A percentile compares a stretch with the other conserved stretches of the same genome.
Conservation (phyloP, 83 land plant genomes). For the Diphasiastrum complanatum region DNA sequence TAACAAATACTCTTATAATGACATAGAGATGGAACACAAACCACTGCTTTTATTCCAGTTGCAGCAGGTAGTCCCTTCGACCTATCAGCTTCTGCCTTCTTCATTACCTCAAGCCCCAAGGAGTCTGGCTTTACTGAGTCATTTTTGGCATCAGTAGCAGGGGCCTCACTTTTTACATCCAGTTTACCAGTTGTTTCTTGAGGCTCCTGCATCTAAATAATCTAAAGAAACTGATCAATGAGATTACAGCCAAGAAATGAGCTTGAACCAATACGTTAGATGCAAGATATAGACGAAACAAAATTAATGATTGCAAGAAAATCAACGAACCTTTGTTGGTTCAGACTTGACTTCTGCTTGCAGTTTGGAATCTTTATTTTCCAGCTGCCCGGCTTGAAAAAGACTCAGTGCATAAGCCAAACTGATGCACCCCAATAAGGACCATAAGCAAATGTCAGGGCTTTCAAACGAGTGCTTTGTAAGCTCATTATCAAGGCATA, state of each 20-base stretch:
- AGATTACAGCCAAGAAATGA: neutral
- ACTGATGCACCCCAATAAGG: conserved; percentile 30
- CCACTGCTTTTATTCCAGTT: too few relatives aligned
- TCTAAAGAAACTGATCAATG: neutral
- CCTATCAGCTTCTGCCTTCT: too few relatives aligned
- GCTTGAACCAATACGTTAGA: neutral
- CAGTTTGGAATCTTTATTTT: too few relatives aligned
- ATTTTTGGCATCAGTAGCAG: conserved; percentile 32
- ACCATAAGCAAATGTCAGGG: neutral
- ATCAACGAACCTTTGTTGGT: conserved; percentile 27
- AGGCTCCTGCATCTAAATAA: conserved; percentile 18
- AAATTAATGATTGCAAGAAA: neutral
- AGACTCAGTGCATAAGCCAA: conserved; percentile 73
- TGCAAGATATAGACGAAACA: neutral
- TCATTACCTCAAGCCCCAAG: too few relatives aligned
- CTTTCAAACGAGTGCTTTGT: neutral
- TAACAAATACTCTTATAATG: too few relatives aligned
- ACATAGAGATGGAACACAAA: too few relatives aligned
- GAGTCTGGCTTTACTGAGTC: conserved; percentile 42
- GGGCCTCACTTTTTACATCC: conserved; percentile 34
- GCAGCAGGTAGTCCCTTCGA: too few relatives aligned
- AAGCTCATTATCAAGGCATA: conserved; percentile 8
- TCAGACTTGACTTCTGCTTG: conserved; percentile 58
- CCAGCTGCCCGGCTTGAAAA: conserved; percentile 58
- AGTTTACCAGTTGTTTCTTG: conserved; percentile 20